These are phyloP conservation scores for Collybia sp. DNA, from an alignment of 768 basidiomycete genomes.

Conservation along the genomic window DNA sequence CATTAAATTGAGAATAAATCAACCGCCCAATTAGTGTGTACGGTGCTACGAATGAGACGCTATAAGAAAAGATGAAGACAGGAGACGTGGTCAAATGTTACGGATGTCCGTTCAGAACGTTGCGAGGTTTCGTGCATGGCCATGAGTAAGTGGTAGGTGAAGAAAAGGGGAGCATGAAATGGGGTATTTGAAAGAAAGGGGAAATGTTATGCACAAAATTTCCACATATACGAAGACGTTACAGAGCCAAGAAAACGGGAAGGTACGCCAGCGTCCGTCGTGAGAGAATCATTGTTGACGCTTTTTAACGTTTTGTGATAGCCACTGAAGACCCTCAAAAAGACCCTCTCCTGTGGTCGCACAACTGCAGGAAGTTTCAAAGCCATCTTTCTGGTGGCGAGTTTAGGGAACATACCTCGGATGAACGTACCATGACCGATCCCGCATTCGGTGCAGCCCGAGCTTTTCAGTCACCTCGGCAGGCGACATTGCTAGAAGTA, in stretches of 20 bases:
- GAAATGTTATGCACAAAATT: conserved; percentile 15
- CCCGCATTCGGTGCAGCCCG: conserved; percentile 92
- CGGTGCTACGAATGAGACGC: too few relatives aligned
- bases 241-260: conserved; percentile 13
- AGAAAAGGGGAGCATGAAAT: conserved; percentile 19
- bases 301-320: conserved; percentile 96
- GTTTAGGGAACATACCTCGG: conserved; percentile 88
- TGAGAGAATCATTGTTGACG: conserved; percentile 57
- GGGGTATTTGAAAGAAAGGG: conserved; percentile 27
- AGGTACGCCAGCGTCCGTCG: conserved; percentile 1
- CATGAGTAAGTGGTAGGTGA: conserved; percentile 28
- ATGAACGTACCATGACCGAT: conserved; percentile 98
- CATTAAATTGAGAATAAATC: too few relatives aligned
- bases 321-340: conserved; percentile 96
- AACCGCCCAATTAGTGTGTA: too few relatives aligned
- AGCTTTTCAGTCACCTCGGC: conserved; percentile 98
- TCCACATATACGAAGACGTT: conserved; percentile 12
- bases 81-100: conserved; percentile 24
- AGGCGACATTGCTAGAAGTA: conserved; percentile 86
- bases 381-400: too few relatives aligned
- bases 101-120: conserved; percentile 28
- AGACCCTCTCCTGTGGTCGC: conserved; percentile 96
- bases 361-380: conserved; percentile 64
- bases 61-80: conserved; percentile 14
- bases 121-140: conserved; percentile 32